Evolutionary conservation across 495 filamentous ascomycete genomes (phyloP).

Genomic region (Viridothelium virens): DNA sequence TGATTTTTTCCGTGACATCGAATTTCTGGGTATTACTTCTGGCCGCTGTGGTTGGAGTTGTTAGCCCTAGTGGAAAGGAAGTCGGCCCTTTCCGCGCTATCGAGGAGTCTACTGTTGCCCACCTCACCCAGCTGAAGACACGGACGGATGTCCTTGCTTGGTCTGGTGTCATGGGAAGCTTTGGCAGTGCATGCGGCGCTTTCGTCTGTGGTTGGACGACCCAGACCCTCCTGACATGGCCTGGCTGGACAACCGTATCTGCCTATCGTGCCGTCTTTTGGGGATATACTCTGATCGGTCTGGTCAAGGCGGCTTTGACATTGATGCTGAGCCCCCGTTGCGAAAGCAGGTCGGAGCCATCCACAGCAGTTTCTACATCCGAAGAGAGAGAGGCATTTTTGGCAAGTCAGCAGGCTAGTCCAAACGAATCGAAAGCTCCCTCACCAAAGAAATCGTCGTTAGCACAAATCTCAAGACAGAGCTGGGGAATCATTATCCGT

Average conservation of each 20-base stretch:
- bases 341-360: slow-evolving; percentile 40
- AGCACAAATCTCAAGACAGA: slow-evolving; percentile 32
- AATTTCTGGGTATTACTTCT: slow-evolving; percentile 69
- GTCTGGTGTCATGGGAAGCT: slow-evolving; percentile 63
- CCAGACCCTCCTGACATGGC: slow-evolving; percentile 41
- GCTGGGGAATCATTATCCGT: slow-evolving; percentile 54
- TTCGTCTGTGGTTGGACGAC: slow-evolving; percentile 60
- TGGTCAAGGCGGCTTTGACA: slow-evolving; percentile 57
- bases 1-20: slow-evolving; percentile 56
- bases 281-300: slow-evolving; percentile 58
- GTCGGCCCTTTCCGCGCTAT: slow-evolving; percentile 62
- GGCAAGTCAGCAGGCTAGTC: slow-evolving; percentile 26
- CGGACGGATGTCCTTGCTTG: slow-evolving; percentile 74
- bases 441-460: slow-evolving; percentile 21
- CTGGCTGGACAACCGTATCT: slow-evolving; percentile 48
- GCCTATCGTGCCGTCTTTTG: slow-evolving; percentile 66
- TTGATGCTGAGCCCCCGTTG: slow-evolving; percentile 51
- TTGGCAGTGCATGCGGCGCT: slow-evolving; percentile 58
- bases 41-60: slow-evolving; percentile 72
- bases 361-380: slow-evolving; percentile 9
- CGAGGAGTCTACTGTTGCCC: slow-evolving; percentile 75
- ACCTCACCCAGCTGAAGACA: slow-evolving; percentile 53
- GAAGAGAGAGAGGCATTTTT: slow-evolving; percentile 42
- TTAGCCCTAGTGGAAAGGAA: slow-evolving; percentile 56
- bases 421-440: not conserved